Evolutionary conservation across 805 yeast species (phyloP), one percentile per base, ranked within the genome.

Genomic region (Kodamaea sagamina): DNA sequence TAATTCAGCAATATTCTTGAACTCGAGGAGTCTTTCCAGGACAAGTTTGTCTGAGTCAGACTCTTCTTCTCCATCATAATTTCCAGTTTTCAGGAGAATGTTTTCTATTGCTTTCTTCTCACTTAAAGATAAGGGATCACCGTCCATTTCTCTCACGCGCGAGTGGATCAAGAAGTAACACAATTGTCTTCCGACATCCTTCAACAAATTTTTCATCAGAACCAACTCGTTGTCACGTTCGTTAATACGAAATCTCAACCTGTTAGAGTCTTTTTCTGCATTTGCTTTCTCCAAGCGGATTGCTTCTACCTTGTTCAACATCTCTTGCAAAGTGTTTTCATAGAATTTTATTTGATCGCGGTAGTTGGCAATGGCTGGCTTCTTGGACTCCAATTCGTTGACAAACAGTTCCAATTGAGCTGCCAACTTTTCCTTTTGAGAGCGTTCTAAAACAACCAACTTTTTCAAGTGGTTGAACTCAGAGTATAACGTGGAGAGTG

Each of bases 101-200:
- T 73, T 75, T 16, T 78, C 79, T 18, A 89, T 72, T 18, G 82
- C 81, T n/a, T 69, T 70, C 49, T 76, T 74, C 54, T 92, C 97
- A 10, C 77, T 77, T 0, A 71, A 61, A 4, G 85, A 75, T 27
- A 92, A 65, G 6, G 92, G 86, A 29, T 68, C 70, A 27, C 78
- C 78, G n/a, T 77, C 68, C 39, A 72, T 74, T 9, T 74, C 77
- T 36, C 80, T 73, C 1, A 84, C 67, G 21, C 80, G 72, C 1
- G 86, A 71, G 55, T 86, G 88, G 11, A 84, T 75, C 28, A 92
- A 70, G 27, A 89, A 71, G 38, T 74, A 75, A 51, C 86, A 88
- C n/a, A 93, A 76, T 59, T 92, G 98, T 32, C 82, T 79, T 5
- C 95, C 86, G 29, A 92, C 67, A 55, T 92, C 97, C 21, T 74